Evolutionary conservation across 2,329 filamentous ascomycete species (phyloP), one percentile per base, ranked within the genome.

Genomic region (Penicillium sp.): DNA sequence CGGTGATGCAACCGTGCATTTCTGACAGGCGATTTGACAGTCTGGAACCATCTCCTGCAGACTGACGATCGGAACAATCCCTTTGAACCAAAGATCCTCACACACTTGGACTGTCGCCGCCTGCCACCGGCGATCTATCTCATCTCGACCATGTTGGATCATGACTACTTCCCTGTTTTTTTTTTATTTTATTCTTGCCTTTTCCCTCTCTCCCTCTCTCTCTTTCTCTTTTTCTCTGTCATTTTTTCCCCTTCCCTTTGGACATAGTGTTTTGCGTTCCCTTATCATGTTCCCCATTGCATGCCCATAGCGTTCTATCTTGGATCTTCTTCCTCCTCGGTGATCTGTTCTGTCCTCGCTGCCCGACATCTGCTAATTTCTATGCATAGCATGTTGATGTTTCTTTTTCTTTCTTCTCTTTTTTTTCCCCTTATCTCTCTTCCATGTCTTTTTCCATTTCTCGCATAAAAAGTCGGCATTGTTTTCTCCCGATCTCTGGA

Each of bases 321-420:
- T 55, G 19, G 19, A 22, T 52, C 19, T 56, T 57, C 28, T 40
- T 54, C 55, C 54, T 55, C 45, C 46, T 45, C 57, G 30, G 55
- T 48, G n/a, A 55, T 60, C 46, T 22, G 52, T 60, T 56, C 42
- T 49, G 19, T 48, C 4, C 16, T 48, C n/a, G 25, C 45, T 48
- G 45, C 26, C 14, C 45, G 25, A 30, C n/a, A 14, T 30, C 26
- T 1, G 13, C n/a, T 19, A 6, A 33, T 33, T 30, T 58, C n/a
- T 35, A 37, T 58, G 38, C 42, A 45, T 58, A 53, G 48, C 56
- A 25, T 46, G 19, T 22, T 22, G 19, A 22, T 22, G 19, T 42
- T 53, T n/a, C 28, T 30, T 30, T 22, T 14, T 16, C 22, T 59
- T 14, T 38, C 53, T 55, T 25, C 37, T 22, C 8, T 22, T 33